These are phyloP conservation scores for Entomortierella lignicola DNA, from an alignment of 192 early-diverging fungal species.

Conservation along the genomic window DNA sequence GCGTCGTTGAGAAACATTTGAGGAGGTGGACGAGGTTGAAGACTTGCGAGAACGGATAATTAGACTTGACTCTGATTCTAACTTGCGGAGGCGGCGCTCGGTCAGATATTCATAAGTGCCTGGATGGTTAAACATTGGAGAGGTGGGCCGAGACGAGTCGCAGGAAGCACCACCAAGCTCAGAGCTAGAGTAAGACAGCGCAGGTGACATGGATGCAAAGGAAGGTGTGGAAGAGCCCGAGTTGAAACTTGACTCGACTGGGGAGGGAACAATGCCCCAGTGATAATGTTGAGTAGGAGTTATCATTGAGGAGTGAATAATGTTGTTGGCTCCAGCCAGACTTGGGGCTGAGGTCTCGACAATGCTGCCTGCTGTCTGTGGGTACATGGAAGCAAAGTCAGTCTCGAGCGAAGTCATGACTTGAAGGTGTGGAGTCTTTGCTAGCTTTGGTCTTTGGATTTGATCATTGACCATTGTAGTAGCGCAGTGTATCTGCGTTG, in stretches of 20 bases:
- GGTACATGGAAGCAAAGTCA: constrained; percentile 11
- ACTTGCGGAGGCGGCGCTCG: constrained; percentile 13
- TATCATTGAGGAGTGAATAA: neutral
- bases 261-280: constrained; percentile 18
- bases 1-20: constrained; percentile 30
- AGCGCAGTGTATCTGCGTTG: neutral
- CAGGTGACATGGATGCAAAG: constrained; percentile 33
- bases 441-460: constrained; percentile 2
- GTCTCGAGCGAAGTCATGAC: constrained; percentile 35
- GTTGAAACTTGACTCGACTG: constrained; percentile 28
- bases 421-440: constrained; percentile 11
- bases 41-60: constrained; percentile 35
- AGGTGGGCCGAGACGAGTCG: constrained; percentile 42
- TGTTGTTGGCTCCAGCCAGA: neutral
- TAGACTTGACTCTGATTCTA: neutral
- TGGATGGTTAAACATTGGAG: constrained; percentile 11
- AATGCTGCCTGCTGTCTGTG: neutral
- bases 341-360: neutral
- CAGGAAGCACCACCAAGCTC: constrained; percentile 18
- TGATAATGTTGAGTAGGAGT: neutral
- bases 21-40: constrained; percentile 35
- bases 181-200: constrained; percentile 13
- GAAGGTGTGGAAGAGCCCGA: constrained; percentile 41
- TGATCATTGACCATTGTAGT: neutral
- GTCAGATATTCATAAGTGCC: constrained; percentile 8